phyloP scores from a whole-genome alignment of 352 stramenopile genomes.

The Globisporangium cederbergense region DNA sequence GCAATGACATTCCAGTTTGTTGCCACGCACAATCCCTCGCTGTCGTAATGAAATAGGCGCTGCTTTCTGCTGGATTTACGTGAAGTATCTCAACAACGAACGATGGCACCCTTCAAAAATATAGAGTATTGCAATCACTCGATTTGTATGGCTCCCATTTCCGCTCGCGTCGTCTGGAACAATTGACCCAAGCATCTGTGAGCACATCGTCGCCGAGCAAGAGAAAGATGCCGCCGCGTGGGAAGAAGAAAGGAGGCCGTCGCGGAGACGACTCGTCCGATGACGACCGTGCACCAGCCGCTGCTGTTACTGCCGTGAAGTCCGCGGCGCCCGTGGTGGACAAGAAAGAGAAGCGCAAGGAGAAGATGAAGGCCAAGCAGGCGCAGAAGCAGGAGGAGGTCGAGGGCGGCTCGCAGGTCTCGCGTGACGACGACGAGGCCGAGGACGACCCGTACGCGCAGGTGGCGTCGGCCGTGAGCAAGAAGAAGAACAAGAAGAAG shows the following conservation, averaged over 20 bases:
- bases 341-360: conserved; percentile 79
- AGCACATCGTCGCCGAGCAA: neutral
- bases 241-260: conserved; percentile 80
- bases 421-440: conserved; percentile 28
- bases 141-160: conserved; percentile 14
- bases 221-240: conserved; percentile 45
- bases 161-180: neutral
- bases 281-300: conserved; percentile 38
- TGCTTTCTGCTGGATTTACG: no score
- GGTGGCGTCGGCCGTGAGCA: conserved; percentile 43
- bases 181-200: no score
- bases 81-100: no score
- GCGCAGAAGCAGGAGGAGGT: conserved; percentile 41
- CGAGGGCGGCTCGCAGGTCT: conserved; percentile 32
- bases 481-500: conserved; percentile 78
- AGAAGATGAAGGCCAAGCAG: conserved; percentile 72
- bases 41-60: neutral
- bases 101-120: no score
- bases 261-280: conserved; percentile 72
- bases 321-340: conserved; percentile 27
- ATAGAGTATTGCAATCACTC: no score
- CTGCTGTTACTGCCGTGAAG: conserved; percentile 20
- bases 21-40: conserved; percentile 42
- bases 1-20: conserved; percentile 27
- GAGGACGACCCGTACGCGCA: conserved; percentile 56